A percentile compares a stretch with the other conserved stretches of the same genome.
Evolutionary conservation across 495 filamentous ascomycete genomes (phyloP).

Genomic region (Xylaria scruposa): DNA sequence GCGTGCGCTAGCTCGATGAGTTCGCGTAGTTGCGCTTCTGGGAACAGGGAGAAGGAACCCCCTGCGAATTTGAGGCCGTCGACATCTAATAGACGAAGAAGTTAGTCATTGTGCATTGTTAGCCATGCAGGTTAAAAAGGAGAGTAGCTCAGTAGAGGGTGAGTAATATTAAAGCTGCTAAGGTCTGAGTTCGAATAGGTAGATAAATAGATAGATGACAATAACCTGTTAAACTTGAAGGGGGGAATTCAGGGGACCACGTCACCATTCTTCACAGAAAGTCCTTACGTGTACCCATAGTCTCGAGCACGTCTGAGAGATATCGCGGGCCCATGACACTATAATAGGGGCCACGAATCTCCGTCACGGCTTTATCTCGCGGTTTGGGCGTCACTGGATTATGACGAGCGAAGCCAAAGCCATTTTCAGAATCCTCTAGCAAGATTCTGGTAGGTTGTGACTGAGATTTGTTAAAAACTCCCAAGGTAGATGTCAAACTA

Average conservation of each 20-base stretch:
- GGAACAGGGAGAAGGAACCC: conserved; percentile 62
- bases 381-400: conserved; percentile 60
- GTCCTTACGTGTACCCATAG: conserved; percentile 3
- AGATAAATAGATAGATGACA: background rate
- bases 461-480: background rate
- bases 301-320: background rate
- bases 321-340: conserved; percentile 56
- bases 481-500: background rate
- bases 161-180: background rate
- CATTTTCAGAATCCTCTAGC: conserved; percentile 58
- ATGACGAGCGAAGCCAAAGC: conserved; percentile 61
- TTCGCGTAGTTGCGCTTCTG: conserved; percentile 54
- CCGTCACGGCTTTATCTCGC: conserved; percentile 57
- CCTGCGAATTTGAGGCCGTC: conserved; percentile 66
- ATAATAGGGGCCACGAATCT: conserved; percentile 65
- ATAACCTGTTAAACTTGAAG: background rate
- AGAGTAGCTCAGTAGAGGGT: conserved; percentile 45
- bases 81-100: conserved; percentile 50
- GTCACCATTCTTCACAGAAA: background rate
- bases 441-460: conserved; percentile 37
- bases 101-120: conserved; percentile 46
- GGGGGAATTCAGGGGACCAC: background rate
- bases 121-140: conserved; percentile 53
- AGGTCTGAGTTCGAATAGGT: no score
- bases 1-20: conserved; percentile 61